These are phyloP conservation scores for Rosa persica DNA, from an alignment of 306 rosid species.

Conservation along the genomic window DNA sequence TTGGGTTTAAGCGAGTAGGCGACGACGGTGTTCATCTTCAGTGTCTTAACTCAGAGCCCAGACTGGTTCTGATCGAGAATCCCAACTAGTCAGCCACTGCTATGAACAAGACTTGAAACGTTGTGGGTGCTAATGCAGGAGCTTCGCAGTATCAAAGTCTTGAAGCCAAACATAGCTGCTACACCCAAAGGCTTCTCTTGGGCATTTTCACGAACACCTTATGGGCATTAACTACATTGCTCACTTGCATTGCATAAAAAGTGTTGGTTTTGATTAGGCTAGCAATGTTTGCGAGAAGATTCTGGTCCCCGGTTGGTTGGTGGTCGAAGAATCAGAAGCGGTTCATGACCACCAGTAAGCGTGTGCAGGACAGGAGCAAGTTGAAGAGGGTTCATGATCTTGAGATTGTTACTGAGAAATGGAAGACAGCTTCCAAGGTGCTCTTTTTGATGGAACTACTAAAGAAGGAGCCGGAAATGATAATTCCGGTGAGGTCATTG, in stretches of 20 bases:
- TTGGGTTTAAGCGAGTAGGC: too few relatives aligned
- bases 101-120: too few relatives aligned
- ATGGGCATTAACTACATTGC: background rate
- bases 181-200: background rate
- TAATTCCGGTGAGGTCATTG: conserved; percentile 59
- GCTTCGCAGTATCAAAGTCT: too few relatives aligned
- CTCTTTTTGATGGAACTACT: conserved; percentile 61
- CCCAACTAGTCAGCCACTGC: too few relatives aligned
- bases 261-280: background rate
- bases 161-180: background rate
- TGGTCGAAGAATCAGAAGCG: conserved; percentile 31
- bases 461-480: conserved; percentile 68
- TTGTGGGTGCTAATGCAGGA: too few relatives aligned
- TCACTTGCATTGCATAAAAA: background rate
- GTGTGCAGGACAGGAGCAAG: conserved; percentile 57
- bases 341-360: conserved; percentile 50
- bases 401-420: conserved; percentile 68
- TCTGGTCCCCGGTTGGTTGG: background rate
- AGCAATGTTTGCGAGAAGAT: conserved; percentile 1
- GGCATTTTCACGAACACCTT: conserved; percentile 1
- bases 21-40: too few relatives aligned
- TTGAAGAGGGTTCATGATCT: conserved; percentile 66
- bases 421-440: conserved; percentile 60
- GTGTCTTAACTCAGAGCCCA: too few relatives aligned
- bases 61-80: too few relatives aligned